A percentile compares a stretch with the other conserved stretches of the same genome.
Evolutionary conservation across 23 red algal genomes (phyloP).

Genomic region (Gracilaria domingensis): DNA sequence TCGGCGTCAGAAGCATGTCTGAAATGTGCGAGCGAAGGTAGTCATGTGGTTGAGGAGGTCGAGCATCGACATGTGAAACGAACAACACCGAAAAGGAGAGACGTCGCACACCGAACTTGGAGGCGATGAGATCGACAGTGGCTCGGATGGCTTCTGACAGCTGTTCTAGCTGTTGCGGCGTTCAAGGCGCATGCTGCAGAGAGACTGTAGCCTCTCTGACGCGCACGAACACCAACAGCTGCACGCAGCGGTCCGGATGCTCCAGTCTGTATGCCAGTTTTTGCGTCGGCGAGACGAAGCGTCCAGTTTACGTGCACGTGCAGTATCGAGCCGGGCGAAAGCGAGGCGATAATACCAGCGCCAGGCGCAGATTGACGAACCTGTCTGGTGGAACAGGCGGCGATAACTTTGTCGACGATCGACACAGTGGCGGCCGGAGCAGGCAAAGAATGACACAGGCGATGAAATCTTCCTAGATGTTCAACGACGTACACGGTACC

Average conservation of each 20-base stretch:
- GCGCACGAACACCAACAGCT: conserved; percentile 14
- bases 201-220: background rate
- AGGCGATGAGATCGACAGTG: conserved; percentile 31
- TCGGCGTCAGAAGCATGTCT: background rate
- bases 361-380: conserved; percentile 20
- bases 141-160: conserved; percentile 30
- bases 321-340: background rate
- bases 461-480: conserved; percentile 41
- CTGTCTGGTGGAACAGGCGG: conserved; percentile 36
- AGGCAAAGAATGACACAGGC: conserved; percentile 19
- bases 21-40: background rate
- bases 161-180: background rate
- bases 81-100: conserved; percentile 3
- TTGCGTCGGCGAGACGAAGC: conserved; percentile 38
- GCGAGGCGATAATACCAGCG: background rate
- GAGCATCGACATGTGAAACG: background rate
- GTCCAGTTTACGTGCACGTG: conserved; percentile 16
- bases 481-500: conserved; percentile 68
- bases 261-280: conserved; percentile 45
- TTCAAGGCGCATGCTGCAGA: background rate
- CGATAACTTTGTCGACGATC: conserved; percentile 47
- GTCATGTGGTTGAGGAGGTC: background rate
- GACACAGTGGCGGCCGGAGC: conserved; percentile 5
- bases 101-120: conserved; percentile 38
- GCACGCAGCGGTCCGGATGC: conserved; percentile 46